Base-by-base conservation (phyloP, 768 basidiomycete species). In the Termitomyces heimii region DNA sequence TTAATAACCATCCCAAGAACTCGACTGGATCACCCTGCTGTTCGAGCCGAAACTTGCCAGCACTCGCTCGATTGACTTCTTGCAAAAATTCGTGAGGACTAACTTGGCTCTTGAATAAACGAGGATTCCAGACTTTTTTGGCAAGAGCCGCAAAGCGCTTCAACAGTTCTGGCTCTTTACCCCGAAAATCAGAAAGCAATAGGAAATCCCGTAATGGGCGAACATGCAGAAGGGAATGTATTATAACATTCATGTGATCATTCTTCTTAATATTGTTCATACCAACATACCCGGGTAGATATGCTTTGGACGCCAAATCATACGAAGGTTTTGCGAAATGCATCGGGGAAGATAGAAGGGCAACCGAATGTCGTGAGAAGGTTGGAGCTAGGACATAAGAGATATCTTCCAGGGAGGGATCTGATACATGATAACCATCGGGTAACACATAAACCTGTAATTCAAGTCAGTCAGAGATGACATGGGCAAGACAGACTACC, bases 51-150 rank as follows among this genome's bases (percentile, higher is more conserved):
- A 95, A 98, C 73, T 92, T 94, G 16, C 92, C 94, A 46, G 75
- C 81, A 66, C 92, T 95, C 49, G 89, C 88, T 61, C 93, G 81
- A 63, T 89, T 88, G 55, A 98, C 95, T 73, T 98, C 97, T 72
- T 99, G 97, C 55, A 99, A 74, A 70, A 98, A 94, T 69, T 99
- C 97, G 69, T 99, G 97, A n/a, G 97, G 97, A 63, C 88, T 92
- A 64, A 98, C 94, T 79, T 99, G 97, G 59, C 90, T 88, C 72
- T 99, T 99, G 83, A 99, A 99, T 55, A 96, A 74, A 51, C 87
- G 79, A 9, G 95, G 93, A 72, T 97, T 98, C 97, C 97, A 99
- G 39, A 98, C 67, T 72, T 98, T 94, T 71, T 93, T 93, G 2
- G 92, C 87, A 20, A 99, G 80, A 13, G 82, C 78, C 18, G 92